Evolutionary conservation across 2,329 filamentous ascomycete species (phyloP), one percentile per base, ranked within the genome.

Genomic region (Arachnomyces sp.): DNA sequence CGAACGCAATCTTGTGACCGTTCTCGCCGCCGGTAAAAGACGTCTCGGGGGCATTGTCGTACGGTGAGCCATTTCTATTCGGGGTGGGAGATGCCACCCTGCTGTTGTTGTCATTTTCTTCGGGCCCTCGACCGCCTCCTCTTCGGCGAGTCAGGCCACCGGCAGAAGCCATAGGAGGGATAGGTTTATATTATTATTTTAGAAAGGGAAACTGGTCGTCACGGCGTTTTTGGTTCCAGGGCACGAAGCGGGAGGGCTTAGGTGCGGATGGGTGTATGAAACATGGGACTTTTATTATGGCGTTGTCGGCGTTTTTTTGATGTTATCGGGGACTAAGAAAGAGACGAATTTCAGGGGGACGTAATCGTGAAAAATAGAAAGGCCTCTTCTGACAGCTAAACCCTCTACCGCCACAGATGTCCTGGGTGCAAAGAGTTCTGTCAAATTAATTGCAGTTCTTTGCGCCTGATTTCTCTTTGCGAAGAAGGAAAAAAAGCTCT

Each of bases 1-100:
- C 92, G 64, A 87, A 98, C 43, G 89, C 92, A 65, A 98, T 96
- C 74, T 93, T 94, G 76, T 96, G 92, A 51, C 92, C 92, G 70
- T 95, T 95, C 67, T 94, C 90, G 63, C 83, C 68, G 56, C 64
- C 76, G 60, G 74, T 88, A 72, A 94, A 96, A 57, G 84, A 90
- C 45, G 92, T 95, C 68, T 81, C 79, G 40, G 77, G 76, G 14
- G 66, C 63, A 48, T 73, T 67, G 44, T 71, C 71, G 53, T 63
- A 62, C 46, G 70, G 77, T 71, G 70, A 78, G 66, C 55, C 73
- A 68, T 70, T 78, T 72, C 67, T 65, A n/a, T 43, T 51, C 46
- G 80, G 76, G 43, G 71, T 71, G 30, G 81, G 80, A 36, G 79
- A 82, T 55, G 74, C 72, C 52, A 84, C 79, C 57, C 81, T 73